Base-by-base conservation (phyloP, 2,329 filamentous ascomycete species). In the Colletotrichum cuscutae region DNA sequence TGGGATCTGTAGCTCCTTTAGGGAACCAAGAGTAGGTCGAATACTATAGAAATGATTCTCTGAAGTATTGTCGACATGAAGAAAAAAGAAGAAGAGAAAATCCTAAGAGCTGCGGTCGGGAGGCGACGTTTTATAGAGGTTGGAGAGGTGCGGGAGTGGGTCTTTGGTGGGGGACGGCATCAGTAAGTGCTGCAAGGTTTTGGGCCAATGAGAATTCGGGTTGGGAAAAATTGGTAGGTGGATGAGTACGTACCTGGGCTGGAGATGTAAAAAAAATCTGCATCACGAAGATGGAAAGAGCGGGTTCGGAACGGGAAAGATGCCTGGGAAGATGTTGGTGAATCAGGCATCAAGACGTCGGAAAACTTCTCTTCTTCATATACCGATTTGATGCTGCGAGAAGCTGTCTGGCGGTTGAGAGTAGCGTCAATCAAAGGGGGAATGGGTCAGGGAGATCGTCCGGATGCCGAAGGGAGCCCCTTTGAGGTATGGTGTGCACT, bases 11-110 rank as follows among this genome's bases (percentile, higher is more conserved):
- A 90, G 94, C 95, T 97, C 89, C 89, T 93, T 90, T 95, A 89
- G 91, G 91, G 90, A 96, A 93, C 91, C 94, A 93, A 97, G 94
- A 94, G 91, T 89, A 89, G 89, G 93, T 95, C 91, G 91, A 94
- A 89, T 92, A 95, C 95, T 98, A 95, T 95, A 97, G 93, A 97
- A 97, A 94, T 94, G 94, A 96, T 96, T 95, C 94, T 95, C 84
- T 73, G 71, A 73, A 73, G 71, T 73, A 73, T 73, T 73, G 71
- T 73, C 71, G 71, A 73, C 71, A 73, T 73, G 67, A 72, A 49
- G 70, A 65, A 70, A 72, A 46, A 69, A 70, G 65, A 42, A 63
- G 24, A 24, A 64, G 61, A 65, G 32, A 70, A 65, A 65, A 28
- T 65, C 19, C 66, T 19, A 70, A 72, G 65, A 70, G 12, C 19